Evolutionary conservation across 495 filamentous ascomycete genomes (phyloP), one percentile per base, ranked within the genome.

Genomic region (Neurospora tetraspora): DNA sequence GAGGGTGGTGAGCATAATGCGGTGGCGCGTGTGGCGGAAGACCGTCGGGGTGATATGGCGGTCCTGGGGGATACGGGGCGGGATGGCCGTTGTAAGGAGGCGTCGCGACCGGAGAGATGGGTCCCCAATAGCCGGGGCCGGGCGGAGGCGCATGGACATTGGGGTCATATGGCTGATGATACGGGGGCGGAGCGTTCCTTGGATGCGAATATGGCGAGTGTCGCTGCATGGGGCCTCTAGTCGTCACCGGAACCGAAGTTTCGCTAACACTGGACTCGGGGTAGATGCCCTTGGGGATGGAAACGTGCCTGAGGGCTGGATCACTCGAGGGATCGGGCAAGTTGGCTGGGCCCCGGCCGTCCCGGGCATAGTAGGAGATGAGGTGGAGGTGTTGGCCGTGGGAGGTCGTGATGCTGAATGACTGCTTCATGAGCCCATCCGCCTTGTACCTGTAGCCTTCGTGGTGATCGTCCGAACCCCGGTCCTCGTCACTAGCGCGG

Each of bases 341-440:
- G 39, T 89, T 89, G 59, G 86, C 85, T 7, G 89, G 86, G 34
- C 88, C 87, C 2, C 91, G 87, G 76, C 91, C 87, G 38, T 91
- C 89, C 70, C 95, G 87, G n/a, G 93, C 88, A 79, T 93, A 98
- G 80, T 99, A 99, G 76, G 94, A 97, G 80, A 99, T 99, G 45
- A 99, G 85, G 80, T 99, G 96, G 6, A 99, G 88, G 77, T 98
- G 97, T 73, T 98, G 93, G 38, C 92, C 92, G 27, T 86, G 88
- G 9, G 92, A 91, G 3, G 95, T 98, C 5, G 95, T 97, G 79
- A 99, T 98, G 84, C 95, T 98, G 86, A 98, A 99, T 0, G 96
- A 98, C 81, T 99, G 96, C 85, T 99, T 99, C 94, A 97, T 97
- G 42, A 99, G 84, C 0, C 96, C 96, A 77, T 98, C 96, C 2